Base-by-base conservation (phyloP, 345 rosid genomes). In the Cardamine chenopodiifolia region DNA sequence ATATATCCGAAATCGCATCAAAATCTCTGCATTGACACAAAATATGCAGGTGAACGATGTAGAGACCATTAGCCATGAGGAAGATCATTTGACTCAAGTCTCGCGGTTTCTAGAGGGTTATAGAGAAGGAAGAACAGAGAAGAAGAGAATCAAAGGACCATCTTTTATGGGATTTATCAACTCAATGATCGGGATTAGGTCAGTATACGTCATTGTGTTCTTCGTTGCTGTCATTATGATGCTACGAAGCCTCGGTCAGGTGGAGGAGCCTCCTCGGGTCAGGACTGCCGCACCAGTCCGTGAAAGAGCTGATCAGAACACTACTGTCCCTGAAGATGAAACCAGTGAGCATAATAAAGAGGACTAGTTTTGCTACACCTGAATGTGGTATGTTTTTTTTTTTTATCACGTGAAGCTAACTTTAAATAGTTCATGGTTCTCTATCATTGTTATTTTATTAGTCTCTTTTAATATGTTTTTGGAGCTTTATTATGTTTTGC, bases 31-130 rank as follows among this genome's bases (percentile, higher is more conserved):
- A 59, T 7, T 67, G 44, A 40, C 56, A 37, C 59, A 9, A 1
- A 3, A 61, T 63, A 48, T 8, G 58, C 71, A 91, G 97, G 98
- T 92, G 72, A 71, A 53, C 23, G 97, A 84, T 44, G 65, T 78
- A 25, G 97, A 90, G 70, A 83, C 67, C 68, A 74, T 91, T 13
- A 86, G 71, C 60, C 81, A 75, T 20, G 91, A 78, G 60, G 97
- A 86, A 69, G 96, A 95, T 73, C 91, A 85, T 58, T 86, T 87
- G 20, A 73, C 94, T 56, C 92, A 92, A 78, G 88, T 95, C 48
- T 82, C 97, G 5, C 78, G 54, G 67, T 92, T 92, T 77, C 74
- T 95, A 8, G 86, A 86, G 79, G 99, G 98, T 22, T 95, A 86
- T 44, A 86, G 90, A 81, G 86, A 78, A 85, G 97, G 99, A 65